Evolutionary conservation across 164 flowering plant species (phyloP).

Genomic region (Houttuynia cordata): DNA sequence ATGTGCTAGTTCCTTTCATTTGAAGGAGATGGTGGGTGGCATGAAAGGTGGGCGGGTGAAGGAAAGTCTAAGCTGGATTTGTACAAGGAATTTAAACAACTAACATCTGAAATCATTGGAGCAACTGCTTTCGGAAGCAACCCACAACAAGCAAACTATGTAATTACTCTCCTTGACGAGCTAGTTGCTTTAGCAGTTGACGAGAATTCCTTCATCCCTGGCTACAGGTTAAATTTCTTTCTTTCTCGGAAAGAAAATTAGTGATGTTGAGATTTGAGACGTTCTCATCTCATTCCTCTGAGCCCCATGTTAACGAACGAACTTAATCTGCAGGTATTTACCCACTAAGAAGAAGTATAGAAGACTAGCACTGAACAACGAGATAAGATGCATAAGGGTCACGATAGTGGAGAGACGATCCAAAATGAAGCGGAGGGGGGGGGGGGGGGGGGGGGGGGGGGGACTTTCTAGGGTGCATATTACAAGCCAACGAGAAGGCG

Average conservation of each 20-base stretch:
- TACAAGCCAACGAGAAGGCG: slow-evolving; percentile 2
- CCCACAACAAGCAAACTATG: slow-evolving; percentile 1
- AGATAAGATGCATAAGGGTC: background rate
- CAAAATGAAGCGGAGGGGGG: background rate
- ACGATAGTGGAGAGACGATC: background rate
- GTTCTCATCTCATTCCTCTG: background rate
- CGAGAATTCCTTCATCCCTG: slow-evolving; percentile 1
- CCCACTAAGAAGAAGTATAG: background rate
- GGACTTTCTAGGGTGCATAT: slow-evolving; percentile 3
- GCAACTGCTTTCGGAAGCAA: slow-evolving; percentile 3
- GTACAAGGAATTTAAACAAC: background rate
- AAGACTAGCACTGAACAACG: background rate
- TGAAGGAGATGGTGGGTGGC: background rate
- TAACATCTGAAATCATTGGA: slow-evolving; percentile 1
- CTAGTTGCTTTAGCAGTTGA: background rate
- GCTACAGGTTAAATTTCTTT: background rate
- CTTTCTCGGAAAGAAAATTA: too few relatives aligned
- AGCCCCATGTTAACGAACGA: background rate
- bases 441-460: too few relatives aligned
- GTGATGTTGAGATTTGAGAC: too few relatives aligned
- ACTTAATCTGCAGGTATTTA: slow-evolving; percentile 1
- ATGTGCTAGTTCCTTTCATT: background rate
- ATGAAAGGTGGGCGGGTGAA: background rate
- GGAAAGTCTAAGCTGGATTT: background rate
- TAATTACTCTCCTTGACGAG: slow-evolving; percentile 1